These are phyloP conservation scores for Chrysopogon serrulatus DNA, from an alignment of 176 grass and related monocot genomes.

Conservation along the genomic window DNA sequence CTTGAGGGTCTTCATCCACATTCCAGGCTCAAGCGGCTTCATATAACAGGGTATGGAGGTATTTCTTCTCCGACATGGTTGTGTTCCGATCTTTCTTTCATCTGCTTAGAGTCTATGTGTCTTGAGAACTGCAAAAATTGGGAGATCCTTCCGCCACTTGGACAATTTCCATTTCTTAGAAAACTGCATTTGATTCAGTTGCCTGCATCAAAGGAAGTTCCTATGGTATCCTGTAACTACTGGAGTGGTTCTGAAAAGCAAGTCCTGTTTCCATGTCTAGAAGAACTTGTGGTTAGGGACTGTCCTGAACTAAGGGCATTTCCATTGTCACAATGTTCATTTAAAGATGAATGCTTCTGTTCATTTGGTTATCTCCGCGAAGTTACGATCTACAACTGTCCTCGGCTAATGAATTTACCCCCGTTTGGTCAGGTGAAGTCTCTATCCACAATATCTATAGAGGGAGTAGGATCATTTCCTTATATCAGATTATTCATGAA, in stretches of 20 bases:
- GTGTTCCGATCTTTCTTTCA: neutral
- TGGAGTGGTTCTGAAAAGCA: neutral
- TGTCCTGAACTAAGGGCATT: neutral
- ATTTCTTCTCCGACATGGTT: neutral
- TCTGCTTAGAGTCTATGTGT: neutral
- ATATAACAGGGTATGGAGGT: neutral
- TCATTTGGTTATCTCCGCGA: neutral
- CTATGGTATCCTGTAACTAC: neutral
- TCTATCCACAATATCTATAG: neutral
- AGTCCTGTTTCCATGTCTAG: neutral
- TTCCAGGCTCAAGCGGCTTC: neutral
- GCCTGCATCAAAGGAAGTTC: neutral
- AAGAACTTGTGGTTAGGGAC: slow-evolving; percentile 2
- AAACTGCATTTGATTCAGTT: slow-evolving; percentile 1
- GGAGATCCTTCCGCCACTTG: neutral
- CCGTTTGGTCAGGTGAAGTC: neutral
- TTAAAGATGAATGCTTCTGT: neutral
- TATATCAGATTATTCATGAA: slow-evolving; percentile 8
- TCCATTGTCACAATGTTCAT: neutral
- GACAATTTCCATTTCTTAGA: neutral
- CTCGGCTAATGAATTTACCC: neutral
- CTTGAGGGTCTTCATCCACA: slow-evolving; percentile 4
- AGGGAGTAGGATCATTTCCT: neutral
- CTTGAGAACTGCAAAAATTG: neutral
- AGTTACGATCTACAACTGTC: neutral